Base-by-base conservation (phyloP, 495 filamentous ascomycete species). In the Neurospora sp. region DNA sequence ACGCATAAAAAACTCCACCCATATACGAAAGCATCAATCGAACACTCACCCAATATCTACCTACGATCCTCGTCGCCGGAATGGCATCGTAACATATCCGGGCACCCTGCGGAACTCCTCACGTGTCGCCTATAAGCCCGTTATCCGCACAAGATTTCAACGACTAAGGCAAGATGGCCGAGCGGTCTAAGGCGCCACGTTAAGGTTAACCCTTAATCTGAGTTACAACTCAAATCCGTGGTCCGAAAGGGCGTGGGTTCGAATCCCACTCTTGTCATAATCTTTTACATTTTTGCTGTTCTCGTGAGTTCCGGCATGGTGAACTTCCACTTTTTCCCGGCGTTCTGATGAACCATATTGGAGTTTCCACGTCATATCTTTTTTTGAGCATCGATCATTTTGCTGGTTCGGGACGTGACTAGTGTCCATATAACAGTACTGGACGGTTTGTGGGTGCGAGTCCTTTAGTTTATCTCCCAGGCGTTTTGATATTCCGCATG, bases 231-330 rank as follows among this genome's bases (percentile, higher is more conserved):
- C 42, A 44, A 44, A n/a, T 61, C 53, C 53, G 53, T 61, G 53
- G 53, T 61, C 53, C 53, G 53, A 61, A 71, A 74, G 73, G 73
- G 71, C 73, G 69, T 72, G 70, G 71, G 73, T 74, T 74, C 73
- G 73, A 74, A 71, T 74, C 73, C 71, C 70, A 72, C 71, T 71
- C 70, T 74, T 61, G 70, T 70, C 73, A 74, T 68, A 4, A 9
- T 71, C 14, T 38, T 71, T 65, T 71, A 10, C 20, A 53, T 18
- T 45, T 37, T 71, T 71, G 42, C 3, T 45, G 42, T 45, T 1
- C 8, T 45, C 8, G 3, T 4, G 3, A 20, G 42, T 1, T 1
- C 8, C 41, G 8, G 8, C 2, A 45, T 45, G 8, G 18, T 45
- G 18, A 45, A 9, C 42, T 45, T 45, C 1, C 1, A 4, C 42